phyloP scores from a whole-genome alignment of 305 asterid genomes.

The Rubia tinctorum region DNA sequence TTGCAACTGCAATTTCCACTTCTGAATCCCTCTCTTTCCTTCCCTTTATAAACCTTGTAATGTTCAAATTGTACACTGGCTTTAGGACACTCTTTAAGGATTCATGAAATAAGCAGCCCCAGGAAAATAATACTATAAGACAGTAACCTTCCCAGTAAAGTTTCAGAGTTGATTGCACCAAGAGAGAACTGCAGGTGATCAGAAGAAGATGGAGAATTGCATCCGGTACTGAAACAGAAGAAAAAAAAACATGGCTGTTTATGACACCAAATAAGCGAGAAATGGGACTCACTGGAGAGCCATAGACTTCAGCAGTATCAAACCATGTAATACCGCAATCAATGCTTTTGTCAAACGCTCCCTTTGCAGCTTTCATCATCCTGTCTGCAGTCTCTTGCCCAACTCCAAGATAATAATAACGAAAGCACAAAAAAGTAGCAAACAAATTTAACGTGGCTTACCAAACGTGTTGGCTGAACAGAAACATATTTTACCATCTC shows the following conservation, averaged over 20 bases:
- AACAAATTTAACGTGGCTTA: too few relatives aligned
- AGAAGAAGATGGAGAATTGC: conserved; percentile 8
- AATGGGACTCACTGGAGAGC: conserved; percentile 63
- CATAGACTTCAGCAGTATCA: conserved; percentile 96
- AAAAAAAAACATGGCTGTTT: background rate
- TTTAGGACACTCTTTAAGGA: background rate
- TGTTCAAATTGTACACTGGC: background rate
- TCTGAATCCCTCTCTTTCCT: conserved; percentile 61
- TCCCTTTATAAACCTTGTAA: conserved; percentile 76
- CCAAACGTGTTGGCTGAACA: too few relatives aligned
- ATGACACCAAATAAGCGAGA: background rate
- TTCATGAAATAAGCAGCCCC: too few relatives aligned
- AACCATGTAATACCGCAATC: conserved; percentile 80
- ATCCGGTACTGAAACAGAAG: background rate
- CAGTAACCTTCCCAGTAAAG: conserved; percentile 78
- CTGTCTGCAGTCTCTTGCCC: conserved; percentile 41
- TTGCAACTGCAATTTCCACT: conserved; percentile 69
- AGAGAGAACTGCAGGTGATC: conserved; percentile 58
- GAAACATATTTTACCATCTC: too few relatives aligned
- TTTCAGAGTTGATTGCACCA: conserved; percentile 94
- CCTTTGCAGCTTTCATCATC: conserved; percentile 82
- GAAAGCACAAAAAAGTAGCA: background rate
- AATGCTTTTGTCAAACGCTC: conserved; percentile 79
- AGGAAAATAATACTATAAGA: too few relatives aligned
- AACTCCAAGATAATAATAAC: too few relatives aligned